phyloP scores from a whole-genome alignment of 208 protist species.

The Acanthamoeba royreba region DNA sequence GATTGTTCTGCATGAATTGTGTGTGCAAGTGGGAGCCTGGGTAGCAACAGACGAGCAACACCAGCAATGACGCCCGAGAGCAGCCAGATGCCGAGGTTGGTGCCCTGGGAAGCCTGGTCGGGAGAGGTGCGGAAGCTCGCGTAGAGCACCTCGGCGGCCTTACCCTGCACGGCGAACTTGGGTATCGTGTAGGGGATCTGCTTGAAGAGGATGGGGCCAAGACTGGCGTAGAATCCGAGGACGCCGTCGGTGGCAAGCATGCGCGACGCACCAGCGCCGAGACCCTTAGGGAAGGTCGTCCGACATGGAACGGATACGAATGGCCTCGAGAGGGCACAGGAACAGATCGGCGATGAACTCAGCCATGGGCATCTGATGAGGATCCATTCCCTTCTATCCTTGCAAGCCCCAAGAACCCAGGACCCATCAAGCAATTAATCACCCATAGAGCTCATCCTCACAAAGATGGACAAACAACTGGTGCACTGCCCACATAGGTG shows the following conservation, averaged over 20 bases:
- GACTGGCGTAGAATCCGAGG: constrained; percentile 77
- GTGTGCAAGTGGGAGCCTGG: too few relatives aligned
- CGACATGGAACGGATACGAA: constrained; percentile 73
- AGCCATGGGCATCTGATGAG: constrained; percentile 46
- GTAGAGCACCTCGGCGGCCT: constrained; percentile 75
- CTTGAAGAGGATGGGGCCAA: constrained; percentile 82
- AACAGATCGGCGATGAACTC: constrained; percentile 82
- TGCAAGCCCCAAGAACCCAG: background rate
- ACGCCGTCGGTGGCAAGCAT: constrained; percentile 53
- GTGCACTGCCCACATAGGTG: too few relatives aligned
- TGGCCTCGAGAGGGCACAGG: constrained; percentile 78
- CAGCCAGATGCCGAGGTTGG: constrained; percentile 74
- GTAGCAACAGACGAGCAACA: too few relatives aligned
- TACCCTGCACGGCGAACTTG: constrained; percentile 85
- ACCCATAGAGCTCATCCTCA: too few relatives aligned
- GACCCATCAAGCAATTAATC: too few relatives aligned
- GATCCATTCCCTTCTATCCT: background rate
- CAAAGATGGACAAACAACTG: too few relatives aligned
- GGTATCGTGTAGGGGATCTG: constrained; percentile 89
- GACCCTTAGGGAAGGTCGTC: constrained; percentile 57
- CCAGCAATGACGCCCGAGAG: constrained; percentile 81
- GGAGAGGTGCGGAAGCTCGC: background rate
- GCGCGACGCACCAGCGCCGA: constrained; percentile 43
- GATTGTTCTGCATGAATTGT: too few relatives aligned
- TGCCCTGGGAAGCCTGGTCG: background rate